Evolutionary conservation across 768 basidiomycete genomes (phyloP), one percentile per base, ranked within the genome.

Genomic region (Lactarius trivialis): DNA sequence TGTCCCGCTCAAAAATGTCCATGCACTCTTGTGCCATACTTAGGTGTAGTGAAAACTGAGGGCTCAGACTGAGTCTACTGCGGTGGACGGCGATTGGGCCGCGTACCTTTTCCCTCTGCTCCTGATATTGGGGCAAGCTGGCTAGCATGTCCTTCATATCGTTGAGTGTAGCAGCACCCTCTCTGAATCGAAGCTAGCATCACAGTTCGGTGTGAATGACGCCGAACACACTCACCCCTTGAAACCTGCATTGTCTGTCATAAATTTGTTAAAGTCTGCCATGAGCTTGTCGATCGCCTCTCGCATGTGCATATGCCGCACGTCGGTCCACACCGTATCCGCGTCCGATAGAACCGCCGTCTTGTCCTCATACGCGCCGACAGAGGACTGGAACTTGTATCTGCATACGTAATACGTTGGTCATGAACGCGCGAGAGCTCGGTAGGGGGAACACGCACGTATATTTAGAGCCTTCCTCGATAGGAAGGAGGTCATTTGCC

Each of bases 121-220:
- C 94, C 75, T 95, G 91, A 68, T 90, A 97, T 74, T 97, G 93
- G 2, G 95, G 94, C 64, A 99, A 72, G 70, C 79, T 92, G 34
- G 97, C 97, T 36, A 99, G 79, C 96, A 98, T 97, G 70, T 99
- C 97, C 74, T 97, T 98, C 91, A 99, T 95, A 74, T 98, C 96
- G 70, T 94, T 96, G 52, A 99, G 73, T 68, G 84, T 94, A 52
- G 91, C 89, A 9, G 89, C 91, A 49, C 88, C 86, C 68, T 91
- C 85, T 30, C 89, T 88, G 60, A 28, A 60, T 62, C 61, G 28
- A 39, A 36, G 21, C 21, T 19, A 28, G 19, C 26, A 4, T 30
- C 36, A 24, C 4, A 9, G 14, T 32, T 48, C 11, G 41, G 28
- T 14, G 9, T 36, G 52, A 39, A 51, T 58, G n/a, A 53, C 19